Percentiles rank a stretch among this genome's conserved stretches.
Evolutionary conservation across 768 basidiomycete species (phyloP).

Genomic region (Naganishia vishniacii): DNA sequence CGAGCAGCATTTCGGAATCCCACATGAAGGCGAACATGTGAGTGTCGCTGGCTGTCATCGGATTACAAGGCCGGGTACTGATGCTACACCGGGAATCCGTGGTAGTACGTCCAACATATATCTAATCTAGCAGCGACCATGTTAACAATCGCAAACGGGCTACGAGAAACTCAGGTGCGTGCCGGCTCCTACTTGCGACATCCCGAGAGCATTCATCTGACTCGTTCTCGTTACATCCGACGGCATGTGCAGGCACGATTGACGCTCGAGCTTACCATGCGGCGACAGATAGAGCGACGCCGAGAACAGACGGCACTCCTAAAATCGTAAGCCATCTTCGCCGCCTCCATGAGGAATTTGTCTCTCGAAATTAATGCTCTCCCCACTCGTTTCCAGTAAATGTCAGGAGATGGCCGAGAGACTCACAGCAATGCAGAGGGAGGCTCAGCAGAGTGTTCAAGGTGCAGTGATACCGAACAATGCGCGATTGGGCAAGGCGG

Average conservation of each 20-base stretch:
- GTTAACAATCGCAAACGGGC: slow-evolving; percentile 16
- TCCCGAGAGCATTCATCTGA: too few species aligned
- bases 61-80: too few species aligned
- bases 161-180: slow-evolving; percentile 18
- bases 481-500: background rate
- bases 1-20: slow-evolving; percentile 11
- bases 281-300: slow-evolving; percentile 20
- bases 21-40: slow-evolving; percentile 22
- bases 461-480: too few species aligned
- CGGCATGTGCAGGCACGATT: slow-evolving; percentile 16
- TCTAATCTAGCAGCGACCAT: slow-evolving; percentile 21
- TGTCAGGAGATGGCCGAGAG: background rate
- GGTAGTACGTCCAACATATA: slow-evolving; percentile 24
- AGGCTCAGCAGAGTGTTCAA: background rate
- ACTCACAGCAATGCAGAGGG: background rate
- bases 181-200: too few species aligned
- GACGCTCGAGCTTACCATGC: slow-evolving; percentile 19
- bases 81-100: too few species aligned
- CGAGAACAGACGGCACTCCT: slow-evolving; percentile 17
- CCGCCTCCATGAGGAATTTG: too few species aligned
- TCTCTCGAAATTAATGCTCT: background rate
- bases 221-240: too few species aligned
- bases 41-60: background rate
- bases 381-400: background rate
- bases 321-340: background rate